Evolutionary conservation across 192 early-diverging fungal species (phyloP).

Genomic region (Cetraspora pellucida): DNA sequence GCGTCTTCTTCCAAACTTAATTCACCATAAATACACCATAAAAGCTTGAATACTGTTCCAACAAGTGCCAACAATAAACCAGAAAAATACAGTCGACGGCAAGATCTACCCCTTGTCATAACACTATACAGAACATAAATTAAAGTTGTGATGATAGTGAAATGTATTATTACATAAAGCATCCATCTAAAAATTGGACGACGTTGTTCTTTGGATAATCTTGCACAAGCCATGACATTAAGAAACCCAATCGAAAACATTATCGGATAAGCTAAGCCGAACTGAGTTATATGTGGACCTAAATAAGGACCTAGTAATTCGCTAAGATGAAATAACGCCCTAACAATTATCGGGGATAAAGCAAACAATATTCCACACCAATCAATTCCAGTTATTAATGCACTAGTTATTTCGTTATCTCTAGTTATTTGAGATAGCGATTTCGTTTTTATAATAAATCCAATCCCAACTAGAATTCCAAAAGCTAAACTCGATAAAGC

Average conservation of each 20-base stretch:
- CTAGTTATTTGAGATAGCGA: not conserved
- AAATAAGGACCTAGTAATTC: constrained; percentile 57
- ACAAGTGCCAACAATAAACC: constrained; percentile 41
- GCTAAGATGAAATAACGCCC: constrained; percentile 54
- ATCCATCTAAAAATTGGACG: constrained; percentile 40
- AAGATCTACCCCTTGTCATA: constrained; percentile 37
- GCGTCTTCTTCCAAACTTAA: constrained; percentile 45
- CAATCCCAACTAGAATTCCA: constrained; percentile 49
- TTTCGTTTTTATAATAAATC: constrained; percentile 5
- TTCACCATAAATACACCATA: constrained; percentile 44
- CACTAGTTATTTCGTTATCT: constrained; percentile 38
- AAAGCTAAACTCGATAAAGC: constrained; percentile 43
- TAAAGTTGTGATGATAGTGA: constrained; percentile 36
- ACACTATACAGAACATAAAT: constrained; percentile 49
- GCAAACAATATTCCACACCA: constrained; percentile 53
- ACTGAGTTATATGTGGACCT: constrained; percentile 62
- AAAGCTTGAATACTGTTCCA: constrained; percentile 43
- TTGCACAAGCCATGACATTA: constrained; percentile 45
- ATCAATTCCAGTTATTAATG: constrained; percentile 53
- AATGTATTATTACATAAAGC: constrained; percentile 41
- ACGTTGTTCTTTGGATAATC: constrained; percentile 37
- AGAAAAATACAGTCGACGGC: constrained; percentile 40
- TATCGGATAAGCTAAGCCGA: constrained; percentile 55
- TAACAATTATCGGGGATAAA: constrained; percentile 49
- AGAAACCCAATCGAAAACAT: constrained; percentile 53